Evolutionary conservation across 1,284 basidiomycete species (phyloP).

Genomic region (Papiliotrema terrestris): DNA sequence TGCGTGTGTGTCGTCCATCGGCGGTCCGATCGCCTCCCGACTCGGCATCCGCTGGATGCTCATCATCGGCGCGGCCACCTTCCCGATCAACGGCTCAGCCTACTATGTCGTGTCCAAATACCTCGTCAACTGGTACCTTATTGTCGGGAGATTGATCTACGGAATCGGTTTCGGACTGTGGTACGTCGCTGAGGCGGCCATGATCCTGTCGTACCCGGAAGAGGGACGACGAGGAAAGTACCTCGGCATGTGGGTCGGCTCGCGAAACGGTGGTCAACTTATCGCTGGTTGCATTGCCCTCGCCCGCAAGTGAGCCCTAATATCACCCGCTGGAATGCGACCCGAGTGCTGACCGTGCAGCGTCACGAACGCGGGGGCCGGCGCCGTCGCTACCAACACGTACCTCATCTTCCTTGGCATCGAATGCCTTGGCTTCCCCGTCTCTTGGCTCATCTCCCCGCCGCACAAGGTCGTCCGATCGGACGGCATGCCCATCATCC

Average conservation of each 20-base stretch:
- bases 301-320: conserved; percentile 6
- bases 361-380: conserved; percentile 7
- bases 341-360: conserved; percentile 10
- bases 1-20: conserved; percentile 9
- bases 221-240: conserved; percentile 13
- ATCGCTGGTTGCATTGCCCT: conserved; percentile 19
- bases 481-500: conserved; percentile 18
- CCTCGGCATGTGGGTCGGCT: conserved; percentile 16
- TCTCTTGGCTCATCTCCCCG: conserved; percentile 11
- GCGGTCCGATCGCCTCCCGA: conserved; percentile 11
- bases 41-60: conserved; percentile 14
- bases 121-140: conserved; percentile 13
- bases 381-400: conserved; percentile 6
- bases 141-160: conserved; percentile 12
- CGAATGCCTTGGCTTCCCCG: conserved; percentile 9
- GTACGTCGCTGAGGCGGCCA: conserved; percentile 22
- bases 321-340: not conserved
- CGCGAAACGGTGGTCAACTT: conserved; percentile 10
- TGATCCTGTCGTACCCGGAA: conserved; percentile 21
- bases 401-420: conserved; percentile 9
- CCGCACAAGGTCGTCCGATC: conserved; percentile 14
- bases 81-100: conserved; percentile 18
- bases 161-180: conserved; percentile 7
- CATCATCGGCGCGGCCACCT: conserved; percentile 18
- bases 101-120: conserved; percentile 16